A percentile compares a stretch with the other conserved stretches of the same genome.
phyloP scores from a whole-genome alignment of 805 yeast genomes.

The Candida argentea region DNA sequence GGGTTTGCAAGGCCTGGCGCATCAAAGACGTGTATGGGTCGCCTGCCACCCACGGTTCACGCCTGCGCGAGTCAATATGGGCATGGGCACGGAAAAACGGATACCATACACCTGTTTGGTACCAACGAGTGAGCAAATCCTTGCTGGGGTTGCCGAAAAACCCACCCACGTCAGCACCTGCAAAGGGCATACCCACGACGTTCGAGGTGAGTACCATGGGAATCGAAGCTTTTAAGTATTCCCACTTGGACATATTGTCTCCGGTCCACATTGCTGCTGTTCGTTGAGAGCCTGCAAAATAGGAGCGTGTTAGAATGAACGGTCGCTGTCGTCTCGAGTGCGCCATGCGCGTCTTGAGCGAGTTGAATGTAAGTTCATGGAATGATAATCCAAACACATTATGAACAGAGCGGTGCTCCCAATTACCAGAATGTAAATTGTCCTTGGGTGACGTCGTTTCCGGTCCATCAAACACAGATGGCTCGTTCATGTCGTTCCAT shows the following conservation, averaged over 20 bases:
- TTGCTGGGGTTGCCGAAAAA: conserved; percentile 83
- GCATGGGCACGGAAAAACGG: conserved; percentile 97
- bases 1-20: conserved; percentile 57
- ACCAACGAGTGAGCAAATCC: conserved; percentile 86
- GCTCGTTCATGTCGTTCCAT: conserved; percentile 99
- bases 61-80: conserved; percentile 82
- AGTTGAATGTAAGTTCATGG: conserved; percentile 70
- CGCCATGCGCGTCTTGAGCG: conserved; percentile 43
- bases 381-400: conserved; percentile 73
- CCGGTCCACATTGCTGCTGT: conserved; percentile 97
- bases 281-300: conserved; percentile 84
- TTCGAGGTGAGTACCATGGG: conserved; percentile 85
- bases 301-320: conserved; percentile 78
- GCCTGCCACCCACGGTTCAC: conserved; percentile 86
- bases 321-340: conserved; percentile 53
- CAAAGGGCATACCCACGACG: conserved; percentile 78
- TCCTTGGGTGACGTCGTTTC: conserved; percentile 88
- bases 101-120: conserved; percentile 91
- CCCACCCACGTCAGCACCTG: conserved; percentile 97
- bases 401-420: conserved; percentile 90
- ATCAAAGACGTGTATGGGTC: conserved; percentile 62
- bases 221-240: conserved; percentile 63
- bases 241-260: conserved; percentile 92
- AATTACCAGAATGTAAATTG: conserved; percentile 61
- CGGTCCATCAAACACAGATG: conserved; percentile 90